Conservation (phyloP, 83 land plant species). For the Picea engelmannii region DNA sequence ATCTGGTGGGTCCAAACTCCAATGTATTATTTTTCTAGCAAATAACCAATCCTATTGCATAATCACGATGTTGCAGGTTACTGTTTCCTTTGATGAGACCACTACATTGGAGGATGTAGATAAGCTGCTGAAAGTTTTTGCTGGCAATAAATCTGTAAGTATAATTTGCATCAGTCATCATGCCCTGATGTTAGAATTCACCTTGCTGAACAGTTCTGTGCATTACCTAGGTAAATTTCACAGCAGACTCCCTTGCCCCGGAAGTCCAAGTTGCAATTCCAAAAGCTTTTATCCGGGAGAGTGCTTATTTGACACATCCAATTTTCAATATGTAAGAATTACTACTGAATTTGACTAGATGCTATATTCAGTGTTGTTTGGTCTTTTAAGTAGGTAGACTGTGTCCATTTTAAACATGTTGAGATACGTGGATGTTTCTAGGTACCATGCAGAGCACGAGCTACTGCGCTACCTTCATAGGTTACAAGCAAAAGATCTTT, state of each 20-base stretch:
- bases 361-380: background rate
- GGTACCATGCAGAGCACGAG: conserved; percentile 99
- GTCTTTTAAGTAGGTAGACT: no score
- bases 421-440: conserved; percentile 21
- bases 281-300: conserved; percentile 60
- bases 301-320: conserved; percentile 89
- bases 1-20: background rate
- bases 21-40: background rate
- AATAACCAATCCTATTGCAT: background rate
- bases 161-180: background rate
- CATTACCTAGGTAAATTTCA: conserved; percentile 59
- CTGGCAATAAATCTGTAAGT: conserved; percentile 80
- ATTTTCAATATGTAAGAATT: conserved; percentile 82
- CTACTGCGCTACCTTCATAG: conserved; percentile 84
- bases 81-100: conserved; percentile 96
- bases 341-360: background rate
- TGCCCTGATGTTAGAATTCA: conserved; percentile 5
- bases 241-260: conserved; percentile 85
- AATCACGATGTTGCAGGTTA: conserved; percentile 51
- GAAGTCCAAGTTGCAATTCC: conserved; percentile 68
- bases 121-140: conserved; percentile 75
- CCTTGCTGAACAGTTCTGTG: background rate
- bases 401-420: background rate
- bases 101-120: conserved; percentile 94
- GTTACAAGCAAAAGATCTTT: conserved; percentile 88